Conservation (phyloP, 139 green algal species). For the Micractinium sp. region DNA sequence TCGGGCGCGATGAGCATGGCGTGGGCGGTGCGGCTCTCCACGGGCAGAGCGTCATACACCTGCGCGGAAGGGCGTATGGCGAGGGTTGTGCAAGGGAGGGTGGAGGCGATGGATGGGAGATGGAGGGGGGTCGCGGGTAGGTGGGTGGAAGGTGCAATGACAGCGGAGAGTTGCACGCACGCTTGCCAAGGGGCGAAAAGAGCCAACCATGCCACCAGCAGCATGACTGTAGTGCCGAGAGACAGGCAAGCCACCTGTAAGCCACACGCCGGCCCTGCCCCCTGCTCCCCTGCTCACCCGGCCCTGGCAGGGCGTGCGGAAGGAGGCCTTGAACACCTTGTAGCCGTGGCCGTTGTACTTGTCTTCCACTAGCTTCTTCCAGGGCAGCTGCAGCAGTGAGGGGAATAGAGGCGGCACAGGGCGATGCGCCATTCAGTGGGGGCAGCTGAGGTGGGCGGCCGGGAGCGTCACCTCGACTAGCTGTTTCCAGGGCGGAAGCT, state of each 20-base stretch:
- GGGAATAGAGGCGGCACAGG: not conserved
- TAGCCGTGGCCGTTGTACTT: slow-evolving; percentile 45
- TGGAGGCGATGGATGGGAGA: not conserved
- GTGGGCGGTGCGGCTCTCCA: slow-evolving; percentile 59
- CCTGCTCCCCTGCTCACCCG: slow-evolving; percentile 15
- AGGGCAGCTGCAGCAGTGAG: slow-evolving; percentile 50
- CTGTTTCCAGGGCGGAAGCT: not conserved
- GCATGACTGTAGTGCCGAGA: not conserved
- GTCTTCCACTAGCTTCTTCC: slow-evolving; percentile 55
- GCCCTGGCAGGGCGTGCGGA: slow-evolving; percentile 65
- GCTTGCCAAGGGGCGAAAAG: no score
- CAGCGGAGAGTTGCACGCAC: no score
- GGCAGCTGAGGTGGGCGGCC: not conserved
- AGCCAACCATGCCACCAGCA: no score
- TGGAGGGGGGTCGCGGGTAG: no score
- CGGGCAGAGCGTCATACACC: slow-evolving; percentile 74
- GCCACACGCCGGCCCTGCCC: no score
- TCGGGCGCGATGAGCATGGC: slow-evolving; percentile 51
- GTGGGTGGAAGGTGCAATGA: no score
- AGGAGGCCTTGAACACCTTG: slow-evolving; percentile 65
- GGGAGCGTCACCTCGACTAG: not conserved
- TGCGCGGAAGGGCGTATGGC: not conserved
- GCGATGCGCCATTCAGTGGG: not conserved
- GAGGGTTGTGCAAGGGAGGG: not conserved
- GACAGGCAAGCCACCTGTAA: no score